Evolutionary conservation across 805 yeast species (phyloP), one percentile per base, ranked within the genome.

Genomic region (Candida lessepsii): DNA sequence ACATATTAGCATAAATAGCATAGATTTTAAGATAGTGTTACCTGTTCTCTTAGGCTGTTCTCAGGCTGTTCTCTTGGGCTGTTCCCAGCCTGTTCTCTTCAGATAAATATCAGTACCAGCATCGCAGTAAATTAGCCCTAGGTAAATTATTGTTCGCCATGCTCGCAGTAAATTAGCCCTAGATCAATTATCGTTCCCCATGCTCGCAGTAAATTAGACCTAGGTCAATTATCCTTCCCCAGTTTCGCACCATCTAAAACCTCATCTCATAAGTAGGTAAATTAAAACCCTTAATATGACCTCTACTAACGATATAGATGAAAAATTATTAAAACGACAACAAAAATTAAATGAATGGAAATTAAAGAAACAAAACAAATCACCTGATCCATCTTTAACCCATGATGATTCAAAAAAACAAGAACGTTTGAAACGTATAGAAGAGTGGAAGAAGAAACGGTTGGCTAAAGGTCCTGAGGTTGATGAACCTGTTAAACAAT

Each of bases 291-390:
- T 14, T 16, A n/a, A 11, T 6, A 39, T 43, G 47, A 39, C 28
- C 16, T 25, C 45, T 47, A 47, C 51, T 47, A 47, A 45, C 49
- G 47, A 44, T 34, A 60, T 54, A 40, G 72, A 34, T 34, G 37
- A 66, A 25, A 67, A 67, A 47, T 52, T 65, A 15, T 46, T 56
- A 29, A 53, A 50, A 40, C 67, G 87, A 39, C 73, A 73, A 45
- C 80, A 76, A 45, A 73, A 71, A 48, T 53, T 81, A 35, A 77
- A 76, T 5, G 73, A 72, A 32, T 83, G 87, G 87, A 80, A 76
- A 50, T 65, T 63, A 49, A 76, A 76, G 58, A 78, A 77, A 53
- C 68, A 67, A 28, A 21, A 51, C 52, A 32, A 48, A 49, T n/a
- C 29, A 23, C 41, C 50, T 29, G 44, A 34, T 23, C 36, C 41